Percentiles rank a stretch among this genome's conserved stretches.
These are phyloP conservation scores for Candida silvicultrix DNA, from an alignment of 805 yeast species.

Conservation along the genomic window DNA sequence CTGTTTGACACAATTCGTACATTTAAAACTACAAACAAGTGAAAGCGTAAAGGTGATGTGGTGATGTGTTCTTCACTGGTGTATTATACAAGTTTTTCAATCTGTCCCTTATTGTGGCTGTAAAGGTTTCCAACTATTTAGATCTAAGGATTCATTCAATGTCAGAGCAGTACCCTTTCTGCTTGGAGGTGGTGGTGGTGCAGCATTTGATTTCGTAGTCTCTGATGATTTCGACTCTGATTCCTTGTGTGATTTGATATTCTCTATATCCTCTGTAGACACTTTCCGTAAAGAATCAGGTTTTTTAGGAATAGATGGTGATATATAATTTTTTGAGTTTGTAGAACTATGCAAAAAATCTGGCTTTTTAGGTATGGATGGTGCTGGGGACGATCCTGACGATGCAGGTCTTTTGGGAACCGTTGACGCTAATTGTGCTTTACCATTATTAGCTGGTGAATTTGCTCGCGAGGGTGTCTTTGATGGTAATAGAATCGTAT, in stretches of 20 bases:
- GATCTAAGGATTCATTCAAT: constrained; percentile 1
- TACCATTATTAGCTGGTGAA: constrained; percentile 12
- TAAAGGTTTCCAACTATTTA: constrained; percentile 17
- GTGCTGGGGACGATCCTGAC: constrained; percentile 1
- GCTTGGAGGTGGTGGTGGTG: constrained; percentile 13
- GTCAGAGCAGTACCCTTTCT: constrained; percentile 1
- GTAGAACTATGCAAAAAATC: constrained; percentile 4
- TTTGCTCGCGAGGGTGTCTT: constrained; percentile 13
- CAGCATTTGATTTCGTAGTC: not conserved
- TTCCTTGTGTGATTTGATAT: not conserved
- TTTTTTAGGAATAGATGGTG: constrained; percentile 8
- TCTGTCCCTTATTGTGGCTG: constrained; percentile 6
- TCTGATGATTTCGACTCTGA: not conserved
- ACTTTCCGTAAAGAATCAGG: constrained; percentile 5
- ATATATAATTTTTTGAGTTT: constrained; percentile 10
- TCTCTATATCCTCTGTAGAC: not conserved
- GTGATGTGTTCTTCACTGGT: no score
- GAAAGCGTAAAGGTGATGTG: no score
- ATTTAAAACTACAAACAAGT: no score
- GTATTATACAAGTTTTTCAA: not conserved
- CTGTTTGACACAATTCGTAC: no score
- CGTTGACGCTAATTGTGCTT: constrained; percentile 11
- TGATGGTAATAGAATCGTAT: constrained; percentile 26
- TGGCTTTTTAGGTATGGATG: constrained; percentile 13
- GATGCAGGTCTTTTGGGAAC: constrained; percentile 1